Evolutionary conservation across 768 basidiomycete genomes (phyloP).

Genomic region (Floccularia luteovirens): DNA sequence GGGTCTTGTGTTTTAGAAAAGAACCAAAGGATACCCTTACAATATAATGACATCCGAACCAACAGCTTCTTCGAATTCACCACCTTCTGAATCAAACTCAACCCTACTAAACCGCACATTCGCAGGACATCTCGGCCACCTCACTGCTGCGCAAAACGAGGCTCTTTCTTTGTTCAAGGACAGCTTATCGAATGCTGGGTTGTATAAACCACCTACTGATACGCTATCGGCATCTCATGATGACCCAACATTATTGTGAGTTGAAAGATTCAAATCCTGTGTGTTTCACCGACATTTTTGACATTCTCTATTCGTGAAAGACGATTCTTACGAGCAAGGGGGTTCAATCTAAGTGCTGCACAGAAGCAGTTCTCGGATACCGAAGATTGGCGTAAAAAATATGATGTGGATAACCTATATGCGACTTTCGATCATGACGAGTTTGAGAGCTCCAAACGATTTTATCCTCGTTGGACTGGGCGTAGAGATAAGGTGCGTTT

Average conservation of each 20-base stretch:
- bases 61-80: too few species aligned
- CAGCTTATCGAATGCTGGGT: conserved; percentile 35
- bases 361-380: conserved; percentile 63
- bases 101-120: too few species aligned
- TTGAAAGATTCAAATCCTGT: conserved; percentile 6
- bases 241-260: conserved; percentile 61
- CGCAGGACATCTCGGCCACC: conserved; percentile 46
- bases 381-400: conserved; percentile 59
- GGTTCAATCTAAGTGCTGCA: conserved; percentile 55
- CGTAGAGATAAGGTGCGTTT: conserved; percentile 59
- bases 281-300: not conserved
- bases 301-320: conserved; percentile 27
- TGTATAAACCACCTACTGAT: conserved; percentile 37
- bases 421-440: conserved; percentile 50
- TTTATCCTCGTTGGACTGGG: conserved; percentile 81
- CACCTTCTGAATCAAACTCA: too few species aligned
- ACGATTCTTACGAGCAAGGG: conserved; percentile 77
- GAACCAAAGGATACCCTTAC: too few species aligned
- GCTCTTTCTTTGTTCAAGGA: conserved; percentile 47
- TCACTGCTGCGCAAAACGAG: conserved; percentile 39
- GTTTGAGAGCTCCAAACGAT: conserved; percentile 48
- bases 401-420: conserved; percentile 59
- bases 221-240: conserved; percentile 41
- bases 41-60: too few species aligned
- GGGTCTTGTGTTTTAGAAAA: too few species aligned